Conservation (phyloP, 1,284 basidiomycete genomes). For the Ustilago loliicola region DNA sequence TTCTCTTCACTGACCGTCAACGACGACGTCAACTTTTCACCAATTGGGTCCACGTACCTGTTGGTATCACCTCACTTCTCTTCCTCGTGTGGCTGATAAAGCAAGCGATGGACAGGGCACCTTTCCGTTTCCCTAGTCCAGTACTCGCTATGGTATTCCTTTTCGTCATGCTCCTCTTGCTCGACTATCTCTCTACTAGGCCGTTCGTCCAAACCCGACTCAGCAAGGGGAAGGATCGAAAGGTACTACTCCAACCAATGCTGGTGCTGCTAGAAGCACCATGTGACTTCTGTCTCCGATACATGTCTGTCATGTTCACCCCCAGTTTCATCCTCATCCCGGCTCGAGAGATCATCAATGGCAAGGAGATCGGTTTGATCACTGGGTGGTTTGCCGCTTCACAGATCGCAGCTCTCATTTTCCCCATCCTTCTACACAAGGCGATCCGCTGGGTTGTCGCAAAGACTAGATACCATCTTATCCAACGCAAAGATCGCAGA, state of each 20-base stretch:
- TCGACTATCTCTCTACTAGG: constrained; percentile 50
- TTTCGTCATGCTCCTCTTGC: constrained; percentile 45
- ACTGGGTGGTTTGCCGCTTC: constrained; percentile 58
- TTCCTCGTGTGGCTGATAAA: constrained; percentile 54
- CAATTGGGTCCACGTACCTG: constrained; percentile 61
- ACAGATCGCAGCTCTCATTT: constrained; percentile 51
- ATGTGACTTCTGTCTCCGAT: constrained; percentile 61
- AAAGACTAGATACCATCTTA: neutral
- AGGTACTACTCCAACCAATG: constrained; percentile 20
- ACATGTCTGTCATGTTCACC: constrained; percentile 66
- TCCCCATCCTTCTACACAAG: constrained; percentile 52
- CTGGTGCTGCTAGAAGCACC: constrained; percentile 55
- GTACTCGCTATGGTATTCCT: constrained; percentile 56
- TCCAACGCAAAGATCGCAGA: neutral
- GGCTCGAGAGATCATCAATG: constrained; percentile 56
- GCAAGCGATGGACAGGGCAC: constrained; percentile 52
- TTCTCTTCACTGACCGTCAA: constrained; percentile 35
- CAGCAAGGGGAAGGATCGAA: neutral
- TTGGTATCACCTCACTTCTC: constrained; percentile 51
- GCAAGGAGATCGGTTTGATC: constrained; percentile 59
- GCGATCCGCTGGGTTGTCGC: constrained; percentile 10
- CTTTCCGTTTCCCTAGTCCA: constrained; percentile 59
- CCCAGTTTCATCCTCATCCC: constrained; percentile 64
- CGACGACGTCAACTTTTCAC: constrained; percentile 42
- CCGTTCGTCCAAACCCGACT: neutral